Evolutionary conservation across 169 alveolate genomes (phyloP), one percentile per base, ranked within the genome.

Genomic region (Toxoplasma gondii): DNA sequence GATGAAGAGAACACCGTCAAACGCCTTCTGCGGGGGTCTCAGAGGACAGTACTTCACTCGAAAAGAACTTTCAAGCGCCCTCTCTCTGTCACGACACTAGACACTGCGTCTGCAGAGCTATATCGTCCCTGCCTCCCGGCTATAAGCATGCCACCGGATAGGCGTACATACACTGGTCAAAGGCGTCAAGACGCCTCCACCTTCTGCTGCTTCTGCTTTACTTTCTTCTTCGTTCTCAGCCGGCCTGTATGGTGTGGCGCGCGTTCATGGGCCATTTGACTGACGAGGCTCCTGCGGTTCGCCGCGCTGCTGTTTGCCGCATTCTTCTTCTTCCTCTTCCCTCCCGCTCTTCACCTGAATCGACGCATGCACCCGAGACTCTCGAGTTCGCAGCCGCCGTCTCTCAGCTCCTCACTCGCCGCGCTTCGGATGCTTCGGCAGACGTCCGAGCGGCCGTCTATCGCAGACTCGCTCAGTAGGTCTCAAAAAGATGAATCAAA

Each of bases 381-480:
- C 64, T 39, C 22, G 82, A 34, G 69, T n/a, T 19, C 0, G 45
- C 88, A 1, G 54, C 88, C 19, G 49, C 83, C 27, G 90, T 81
- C 9, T 29, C 45, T 17, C 88, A 74, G 74, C 74, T 43, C 54
- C 83, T 91, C 67, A 44, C 39, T 49, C 45, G 78, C 29, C 88
- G 94, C n/a, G 90, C 82, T 64, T 80, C 19, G n/a, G 94, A 91
- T 70, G 80, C 84, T 12, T 83, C 94, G 22, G 94, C 94, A 0
- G 94, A 91, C 27, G 94, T 91, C 43, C 88, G 94, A 1, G 94
- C 94, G 0, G 88, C 94, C 27, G 58, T 91, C n/a, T 91, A 91
- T 91, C 69, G 82, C 12, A 70, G 88, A 44, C 64, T 78, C n/a
- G 80, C 91, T 16, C 43, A 36, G 94, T 91, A 39, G 27, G 92